phyloP scores from a whole-genome alignment of 2,329 filamentous ascomycete genomes.

The Parascedosporium putredinis region DNA sequence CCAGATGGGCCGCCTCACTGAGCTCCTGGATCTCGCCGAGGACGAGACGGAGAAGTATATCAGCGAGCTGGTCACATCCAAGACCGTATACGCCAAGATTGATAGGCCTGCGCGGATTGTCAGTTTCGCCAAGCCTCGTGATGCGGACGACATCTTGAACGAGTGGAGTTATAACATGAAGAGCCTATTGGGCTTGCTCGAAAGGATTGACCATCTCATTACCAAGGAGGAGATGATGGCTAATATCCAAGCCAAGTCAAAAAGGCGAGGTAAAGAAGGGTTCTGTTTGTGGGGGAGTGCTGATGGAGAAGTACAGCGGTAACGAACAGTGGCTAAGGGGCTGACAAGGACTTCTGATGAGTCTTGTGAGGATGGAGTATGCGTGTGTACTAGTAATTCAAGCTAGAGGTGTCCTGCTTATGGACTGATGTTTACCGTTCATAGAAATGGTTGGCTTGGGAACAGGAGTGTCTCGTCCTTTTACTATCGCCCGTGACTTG shows the following conservation, averaged over 20 bases:
- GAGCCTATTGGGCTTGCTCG: constrained; percentile 71
- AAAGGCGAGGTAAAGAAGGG: constrained; percentile 9
- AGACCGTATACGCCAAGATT: constrained; percentile 97
- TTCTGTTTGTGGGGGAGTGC: not conserved
- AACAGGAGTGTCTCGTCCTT: not conserved
- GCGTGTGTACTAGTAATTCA: constrained; percentile 3
- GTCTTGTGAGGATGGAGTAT: not conserved
- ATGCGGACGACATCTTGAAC: constrained; percentile 92
- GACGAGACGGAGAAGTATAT: constrained; percentile 99
- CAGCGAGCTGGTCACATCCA: constrained; percentile 88
- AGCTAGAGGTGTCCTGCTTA: not conserved
- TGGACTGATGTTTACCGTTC: not conserved
- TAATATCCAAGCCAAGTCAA: constrained; percentile 63
- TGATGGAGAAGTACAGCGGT: not conserved
- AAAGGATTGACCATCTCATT: constrained; percentile 93
- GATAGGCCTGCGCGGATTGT: constrained; percentile 87
- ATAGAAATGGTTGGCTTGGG: not conserved
- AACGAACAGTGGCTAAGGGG: not conserved
- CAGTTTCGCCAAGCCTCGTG: constrained; percentile 87
- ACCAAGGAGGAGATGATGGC: constrained; percentile 99
- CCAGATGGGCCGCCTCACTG: constrained; percentile 78
- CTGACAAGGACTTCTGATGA: not conserved
- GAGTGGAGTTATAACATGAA: constrained; percentile 99
- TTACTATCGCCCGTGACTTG: not conserved
- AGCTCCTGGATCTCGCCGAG: constrained; percentile 83